A percentile compares a stretch with the other conserved stretches of the same genome.
Evolutionary conservation across 768 basidiomycete genomes (phyloP).

Genomic region (Cystobasidium tubakii): DNA sequence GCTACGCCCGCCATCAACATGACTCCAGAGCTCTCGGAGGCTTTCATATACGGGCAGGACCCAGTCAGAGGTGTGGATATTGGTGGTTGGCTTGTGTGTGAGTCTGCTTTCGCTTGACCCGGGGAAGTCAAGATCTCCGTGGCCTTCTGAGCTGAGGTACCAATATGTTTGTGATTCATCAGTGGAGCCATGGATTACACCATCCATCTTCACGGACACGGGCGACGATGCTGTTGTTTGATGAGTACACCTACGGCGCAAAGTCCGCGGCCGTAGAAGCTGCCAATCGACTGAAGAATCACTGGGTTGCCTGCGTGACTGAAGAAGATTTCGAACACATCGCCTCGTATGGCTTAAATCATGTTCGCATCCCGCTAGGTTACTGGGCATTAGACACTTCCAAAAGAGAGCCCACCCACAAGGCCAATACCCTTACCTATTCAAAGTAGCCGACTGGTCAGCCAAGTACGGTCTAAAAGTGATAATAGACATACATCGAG

Average conservation of each 20-base stretch:
- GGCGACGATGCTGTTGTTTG: constrained; percentile 60
- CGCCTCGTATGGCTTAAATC: constrained; percentile 22
- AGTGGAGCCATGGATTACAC: constrained; percentile 70
- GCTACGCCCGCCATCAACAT: background rate
- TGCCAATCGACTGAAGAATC: background rate
- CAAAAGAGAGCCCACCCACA: constrained; percentile 28
- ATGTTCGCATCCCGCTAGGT: constrained; percentile 33
- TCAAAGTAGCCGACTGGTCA: constrained; percentile 34
- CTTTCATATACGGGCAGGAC: constrained; percentile 3
- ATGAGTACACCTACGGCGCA: constrained; percentile 56
- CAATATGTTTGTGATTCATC: too few species aligned
- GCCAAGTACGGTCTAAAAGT: constrained; percentile 31
- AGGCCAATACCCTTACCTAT: constrained; percentile 22
- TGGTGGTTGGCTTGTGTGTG: constrained; percentile 57
- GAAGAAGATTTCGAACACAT: constrained; percentile 27
- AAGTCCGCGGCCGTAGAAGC: constrained; percentile 19
- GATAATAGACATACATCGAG: constrained; percentile 34
- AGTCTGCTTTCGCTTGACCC: background rate
- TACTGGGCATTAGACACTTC: constrained; percentile 28
- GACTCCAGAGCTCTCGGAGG: background rate
- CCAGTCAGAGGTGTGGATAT: constrained; percentile 73
- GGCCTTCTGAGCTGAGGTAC: too few species aligned
- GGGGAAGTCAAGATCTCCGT: background rate
- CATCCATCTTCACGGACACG: constrained; percentile 67
- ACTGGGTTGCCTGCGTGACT: constrained; percentile 39